Evolutionary conservation across 768 basidiomycete species (phyloP).

Genomic region (Cyclocybe aegerita): DNA sequence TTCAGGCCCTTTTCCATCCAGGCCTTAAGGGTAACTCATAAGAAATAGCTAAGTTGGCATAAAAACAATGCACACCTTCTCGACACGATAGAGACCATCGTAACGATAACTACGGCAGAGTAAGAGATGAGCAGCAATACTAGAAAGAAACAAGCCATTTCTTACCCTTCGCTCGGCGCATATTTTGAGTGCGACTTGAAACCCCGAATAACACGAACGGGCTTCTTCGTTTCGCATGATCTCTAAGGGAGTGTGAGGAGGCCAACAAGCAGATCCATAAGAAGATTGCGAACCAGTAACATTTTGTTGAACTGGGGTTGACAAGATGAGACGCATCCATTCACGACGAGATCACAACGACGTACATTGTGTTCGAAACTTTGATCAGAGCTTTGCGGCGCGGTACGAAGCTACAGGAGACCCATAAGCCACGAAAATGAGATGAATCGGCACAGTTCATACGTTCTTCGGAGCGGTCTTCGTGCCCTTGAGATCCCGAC

Average conservation of each 20-base stretch:
- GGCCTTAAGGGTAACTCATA: conserved; percentile 37
- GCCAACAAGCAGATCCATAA: not conserved
- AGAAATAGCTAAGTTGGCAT: not conserved
- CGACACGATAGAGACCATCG: conserved; percentile 83
- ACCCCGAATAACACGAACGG: conserved; percentile 85
- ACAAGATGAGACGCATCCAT: not conserved
- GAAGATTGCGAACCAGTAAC: conserved; percentile 46
- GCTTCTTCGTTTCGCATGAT: conserved; percentile 79
- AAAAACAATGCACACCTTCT: conserved; percentile 46
- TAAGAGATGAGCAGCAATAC: not conserved
- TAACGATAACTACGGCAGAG: conserved; percentile 71
- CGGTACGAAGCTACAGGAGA: conserved; percentile 74
- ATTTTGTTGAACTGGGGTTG: conserved; percentile 59
- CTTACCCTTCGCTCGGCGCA: conserved; percentile 77
- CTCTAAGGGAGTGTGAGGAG: conserved; percentile 36
- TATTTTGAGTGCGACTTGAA: conserved; percentile 73
- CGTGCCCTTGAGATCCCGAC: conserved; percentile 85
- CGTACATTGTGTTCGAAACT: conserved; percentile 65
- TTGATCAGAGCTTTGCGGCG: conserved; percentile 83
- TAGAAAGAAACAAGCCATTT: not conserved
- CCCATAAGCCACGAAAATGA: not conserved
- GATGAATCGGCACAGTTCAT: conserved; percentile 15
- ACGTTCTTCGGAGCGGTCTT: conserved; percentile 84
- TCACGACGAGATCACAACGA: not conserved
- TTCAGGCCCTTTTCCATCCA: conserved; percentile 78